Percentiles rank a stretch among this genome's conserved stretches.
Evolutionary conservation across 2,329 filamentous ascomycete genomes (phyloP).

Genomic region (Hymenoscyphus albidus): DNA sequence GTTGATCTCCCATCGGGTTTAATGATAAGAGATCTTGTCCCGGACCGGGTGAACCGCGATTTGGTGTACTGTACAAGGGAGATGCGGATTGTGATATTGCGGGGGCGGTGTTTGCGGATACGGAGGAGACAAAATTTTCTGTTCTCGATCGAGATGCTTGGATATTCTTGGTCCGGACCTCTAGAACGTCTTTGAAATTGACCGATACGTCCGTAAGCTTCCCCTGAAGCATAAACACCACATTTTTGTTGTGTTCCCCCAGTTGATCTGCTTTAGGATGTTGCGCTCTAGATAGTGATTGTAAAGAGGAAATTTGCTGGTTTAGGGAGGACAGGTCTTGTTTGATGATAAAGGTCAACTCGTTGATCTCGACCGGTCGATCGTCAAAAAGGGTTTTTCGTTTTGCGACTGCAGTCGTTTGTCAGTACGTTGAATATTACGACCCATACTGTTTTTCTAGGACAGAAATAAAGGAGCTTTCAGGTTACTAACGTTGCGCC

Average conservation of each 20-base stretch:
- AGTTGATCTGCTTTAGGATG: slow-evolving; percentile 74
- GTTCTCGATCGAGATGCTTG: slow-evolving; percentile 88
- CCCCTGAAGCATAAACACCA: slow-evolving; percentile 85
- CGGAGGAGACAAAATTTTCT: slow-evolving; percentile 92
- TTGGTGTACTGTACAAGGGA: slow-evolving; percentile 79
- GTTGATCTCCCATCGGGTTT: slow-evolving; percentile 81
- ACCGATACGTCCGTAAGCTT: slow-evolving; percentile 88
- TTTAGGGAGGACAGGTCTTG: slow-evolving; percentile 86
- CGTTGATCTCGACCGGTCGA: slow-evolving; percentile 91
- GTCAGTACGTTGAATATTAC: not conserved
- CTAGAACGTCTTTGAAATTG: slow-evolving; percentile 96
- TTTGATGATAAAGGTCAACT: slow-evolving; percentile 96
- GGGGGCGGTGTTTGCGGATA: slow-evolving; percentile 69
- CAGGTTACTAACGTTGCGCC: slow-evolving; percentile 62
- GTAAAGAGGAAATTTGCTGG: slow-evolving; percentile 80
- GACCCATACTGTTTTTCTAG: not conserved
- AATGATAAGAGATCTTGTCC: slow-evolving; percentile 72
- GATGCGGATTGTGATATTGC: slow-evolving; percentile 72
- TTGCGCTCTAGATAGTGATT: slow-evolving; percentile 71
- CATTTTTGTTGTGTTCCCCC: slow-evolving; percentile 97
- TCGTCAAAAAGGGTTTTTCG: slow-evolving; percentile 97
- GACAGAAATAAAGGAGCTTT: not conserved
- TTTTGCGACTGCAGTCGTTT: slow-evolving; percentile 65
- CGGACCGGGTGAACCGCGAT: slow-evolving; percentile 61
- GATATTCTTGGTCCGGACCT: slow-evolving; percentile 96